Conservation (phyloP, 2,329 filamentous ascomycete genomes). For the Leptographium radiaticola region DNA sequence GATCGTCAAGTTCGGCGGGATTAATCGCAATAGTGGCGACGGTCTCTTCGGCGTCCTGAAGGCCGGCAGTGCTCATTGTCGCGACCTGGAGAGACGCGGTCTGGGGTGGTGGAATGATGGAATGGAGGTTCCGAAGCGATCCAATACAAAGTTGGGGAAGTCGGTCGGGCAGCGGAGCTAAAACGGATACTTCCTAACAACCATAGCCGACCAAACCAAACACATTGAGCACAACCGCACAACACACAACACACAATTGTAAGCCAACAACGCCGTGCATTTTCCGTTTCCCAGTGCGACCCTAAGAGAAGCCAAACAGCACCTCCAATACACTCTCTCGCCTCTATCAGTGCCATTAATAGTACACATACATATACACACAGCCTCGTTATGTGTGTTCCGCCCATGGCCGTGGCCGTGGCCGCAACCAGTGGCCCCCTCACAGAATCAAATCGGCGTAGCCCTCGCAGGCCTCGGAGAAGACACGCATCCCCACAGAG, state of each 20-base stretch:
- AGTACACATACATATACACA: neutral
- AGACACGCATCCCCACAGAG: neutral
- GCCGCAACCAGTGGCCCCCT: neutral
- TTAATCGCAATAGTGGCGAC: neutral
- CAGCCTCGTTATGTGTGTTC: neutral
- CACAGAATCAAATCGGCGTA: neutral
- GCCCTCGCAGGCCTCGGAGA: neutral
- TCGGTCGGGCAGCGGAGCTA: no score
- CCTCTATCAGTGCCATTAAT: neutral
- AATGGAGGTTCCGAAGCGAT: no score
- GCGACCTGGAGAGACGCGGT: neutral
- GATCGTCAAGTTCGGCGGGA: slow-evolving; percentile 1
- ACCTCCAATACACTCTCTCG: neutral
- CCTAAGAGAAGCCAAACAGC: slow-evolving; percentile 1
- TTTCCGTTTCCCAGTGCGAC: neutral
- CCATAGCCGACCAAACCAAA: no score
- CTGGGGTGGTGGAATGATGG: no score
- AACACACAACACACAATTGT: neutral
- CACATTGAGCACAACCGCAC: no score
- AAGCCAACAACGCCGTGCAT: neutral
- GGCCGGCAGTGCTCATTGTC: neutral
- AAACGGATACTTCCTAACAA: no score
- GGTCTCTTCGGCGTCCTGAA: neutral
- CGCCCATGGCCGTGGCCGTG: neutral
- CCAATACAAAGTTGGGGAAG: no score